Conservation (phyloP, 2,329 filamentous ascomycete genomes). For the Trichophyton benhamiae region DNA sequence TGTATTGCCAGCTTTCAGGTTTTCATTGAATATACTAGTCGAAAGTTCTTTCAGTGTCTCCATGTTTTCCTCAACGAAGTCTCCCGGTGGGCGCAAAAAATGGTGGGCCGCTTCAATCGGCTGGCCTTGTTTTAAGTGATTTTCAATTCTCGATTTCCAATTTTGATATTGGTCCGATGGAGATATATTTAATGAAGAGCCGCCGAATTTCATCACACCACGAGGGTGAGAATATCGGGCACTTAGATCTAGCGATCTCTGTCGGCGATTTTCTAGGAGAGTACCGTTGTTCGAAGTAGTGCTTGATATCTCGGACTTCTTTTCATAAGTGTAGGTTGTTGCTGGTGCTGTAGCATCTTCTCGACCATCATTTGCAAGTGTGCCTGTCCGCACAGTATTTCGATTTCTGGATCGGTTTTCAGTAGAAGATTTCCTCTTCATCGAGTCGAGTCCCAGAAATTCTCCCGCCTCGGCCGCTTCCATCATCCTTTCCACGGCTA, state of each 20-base stretch:
- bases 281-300: no score
- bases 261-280: background rate
- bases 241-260: background rate
- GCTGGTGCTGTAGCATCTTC: background rate
- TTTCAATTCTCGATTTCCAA: conserved; percentile 6
- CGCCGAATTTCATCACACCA: background rate
- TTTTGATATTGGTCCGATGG: background rate
- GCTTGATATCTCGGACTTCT: background rate
- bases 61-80: conserved; percentile 8
- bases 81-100: conserved; percentile 19
- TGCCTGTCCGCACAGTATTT: background rate
- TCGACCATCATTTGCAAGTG: background rate
- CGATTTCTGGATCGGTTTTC: background rate
- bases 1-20: conserved; percentile 27
- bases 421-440: conserved; percentile 17
- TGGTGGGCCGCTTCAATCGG: conserved; percentile 28
- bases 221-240: background rate
- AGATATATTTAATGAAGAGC: background rate
- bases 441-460: conserved; percentile 28
- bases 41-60: conserved; percentile 20
- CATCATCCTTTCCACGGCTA: conserved; percentile 30
- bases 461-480: conserved; percentile 34
- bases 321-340: background rate
- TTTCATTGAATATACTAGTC: conserved; percentile 23
- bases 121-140: conserved; percentile 19